These are phyloP conservation scores for Kwoniella mangroviensis DNA, from an alignment of 768 basidiomycete species.

Conservation along the genomic window DNA sequence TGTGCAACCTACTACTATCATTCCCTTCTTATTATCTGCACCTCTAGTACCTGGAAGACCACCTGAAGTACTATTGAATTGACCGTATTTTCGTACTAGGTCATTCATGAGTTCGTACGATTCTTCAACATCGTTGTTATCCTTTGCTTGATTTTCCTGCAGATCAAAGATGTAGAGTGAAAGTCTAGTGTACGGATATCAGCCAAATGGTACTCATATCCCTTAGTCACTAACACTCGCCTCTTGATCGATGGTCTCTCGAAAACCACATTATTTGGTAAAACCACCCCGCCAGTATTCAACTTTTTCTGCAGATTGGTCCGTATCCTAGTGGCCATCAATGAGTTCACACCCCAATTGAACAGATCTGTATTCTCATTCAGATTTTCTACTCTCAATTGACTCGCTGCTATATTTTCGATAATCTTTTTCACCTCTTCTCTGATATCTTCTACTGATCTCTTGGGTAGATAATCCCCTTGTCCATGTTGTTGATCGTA, in stretches of 20 bases:
- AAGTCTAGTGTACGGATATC: constrained; percentile 14
- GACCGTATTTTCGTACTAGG: constrained; percentile 40
- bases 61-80: constrained; percentile 10
- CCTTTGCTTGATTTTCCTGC: constrained; percentile 23
- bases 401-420: constrained; percentile 1
- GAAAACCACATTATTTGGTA: constrained; percentile 53
- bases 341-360: constrained; percentile 53
- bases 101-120: constrained; percentile 32
- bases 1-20: constrained; percentile 28
- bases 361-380: constrained; percentile 50
- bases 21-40: neutral
- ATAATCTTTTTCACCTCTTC: constrained; percentile 19
- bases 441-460: constrained; percentile 29
- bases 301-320: constrained; percentile 37
- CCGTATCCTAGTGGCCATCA: constrained; percentile 52
- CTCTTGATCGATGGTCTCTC: constrained; percentile 44
- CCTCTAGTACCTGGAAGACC: neutral
- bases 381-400: constrained; percentile 20
- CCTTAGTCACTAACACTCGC: constrained; percentile 21
- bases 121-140: constrained; percentile 9
- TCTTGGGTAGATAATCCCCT: constrained; percentile 1
- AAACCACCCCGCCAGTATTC: constrained; percentile 26
- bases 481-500: constrained; percentile 20
- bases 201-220: neutral
- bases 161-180: constrained; percentile 36